Evolutionary conservation across 2,329 filamentous ascomycete species (phyloP).

Genomic region (Pseudophaeomoniella oleicola): DNA sequence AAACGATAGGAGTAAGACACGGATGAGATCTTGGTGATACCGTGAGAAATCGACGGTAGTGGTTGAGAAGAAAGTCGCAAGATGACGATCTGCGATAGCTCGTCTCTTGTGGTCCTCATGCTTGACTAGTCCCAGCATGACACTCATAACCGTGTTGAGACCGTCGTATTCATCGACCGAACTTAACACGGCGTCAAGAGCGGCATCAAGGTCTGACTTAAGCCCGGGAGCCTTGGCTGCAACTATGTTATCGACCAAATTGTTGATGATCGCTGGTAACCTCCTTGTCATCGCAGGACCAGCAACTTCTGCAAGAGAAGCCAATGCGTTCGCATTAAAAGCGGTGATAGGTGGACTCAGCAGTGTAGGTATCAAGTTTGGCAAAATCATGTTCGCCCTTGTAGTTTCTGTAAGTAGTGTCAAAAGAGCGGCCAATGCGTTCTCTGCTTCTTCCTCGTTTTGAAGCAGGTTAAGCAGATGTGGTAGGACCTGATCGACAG

Average conservation of each 20-base stretch:
- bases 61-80: constrained; percentile 73
- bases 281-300: constrained; percentile 81
- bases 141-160: constrained; percentile 88
- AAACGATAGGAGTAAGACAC: constrained; percentile 79
- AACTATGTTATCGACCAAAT: constrained; percentile 86
- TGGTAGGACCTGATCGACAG: constrained; percentile 88
- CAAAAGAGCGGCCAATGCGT: constrained; percentile 80
- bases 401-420: constrained; percentile 89
- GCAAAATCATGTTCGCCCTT: constrained; percentile 88
- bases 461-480: constrained; percentile 81
- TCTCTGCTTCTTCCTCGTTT: constrained; percentile 73
- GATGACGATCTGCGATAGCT: constrained; percentile 59
- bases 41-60: constrained; percentile 80
- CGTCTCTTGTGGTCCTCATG: constrained; percentile 83
- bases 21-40: constrained; percentile 91
- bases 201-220: constrained; percentile 55
- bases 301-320: constrained; percentile 84
- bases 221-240: constrained; percentile 57
- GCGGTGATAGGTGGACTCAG: constrained; percentile 78
- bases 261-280: constrained; percentile 79
- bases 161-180: constrained; percentile 95
- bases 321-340: constrained; percentile 89
- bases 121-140: constrained; percentile 74
- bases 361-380: constrained; percentile 87
- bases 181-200: constrained; percentile 79